phyloP scores from a whole-genome alignment of 164 flowering plant genomes.

The Tetracentron sinense region DNA sequence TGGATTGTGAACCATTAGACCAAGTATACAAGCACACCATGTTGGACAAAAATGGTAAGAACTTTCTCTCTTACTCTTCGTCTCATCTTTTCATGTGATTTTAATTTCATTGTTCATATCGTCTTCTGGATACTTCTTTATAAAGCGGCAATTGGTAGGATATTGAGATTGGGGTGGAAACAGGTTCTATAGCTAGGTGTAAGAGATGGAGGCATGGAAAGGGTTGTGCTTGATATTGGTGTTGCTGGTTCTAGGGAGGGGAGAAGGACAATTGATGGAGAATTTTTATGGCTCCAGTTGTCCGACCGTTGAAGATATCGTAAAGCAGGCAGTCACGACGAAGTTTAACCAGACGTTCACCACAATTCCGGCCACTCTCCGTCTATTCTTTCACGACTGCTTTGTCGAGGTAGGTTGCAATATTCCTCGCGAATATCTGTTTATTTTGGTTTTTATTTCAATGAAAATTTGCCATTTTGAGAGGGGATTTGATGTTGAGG shows the following conservation, averaged over 20 bases:
- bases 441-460: too few relatives aligned
- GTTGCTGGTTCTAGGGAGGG: conserved; percentile 24
- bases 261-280: conserved; percentile 41
- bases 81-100: not conserved
- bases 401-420: conserved; percentile 69
- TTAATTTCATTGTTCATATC: not conserved
- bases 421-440: too few relatives aligned
- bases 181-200: not conserved
- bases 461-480: too few relatives aligned
- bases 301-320: conserved; percentile 55
- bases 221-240: conserved; percentile 20
- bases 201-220: conserved; percentile 23
- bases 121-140: not conserved
- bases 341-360: conserved; percentile 52
- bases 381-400: conserved; percentile 86
- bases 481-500: too few relatives aligned
- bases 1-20: not conserved
- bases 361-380: conserved; percentile 70
- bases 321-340: conserved; percentile 37
- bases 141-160: not conserved
- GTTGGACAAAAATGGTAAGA: not conserved
- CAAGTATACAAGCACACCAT: conserved; percentile 2
- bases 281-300: conserved; percentile 54
- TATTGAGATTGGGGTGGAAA: not conserved
- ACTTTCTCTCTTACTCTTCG: not conserved